Evolutionary conservation across 2,329 filamentous ascomycete genomes (phyloP).

Genomic region (Fusarium succisae): DNA sequence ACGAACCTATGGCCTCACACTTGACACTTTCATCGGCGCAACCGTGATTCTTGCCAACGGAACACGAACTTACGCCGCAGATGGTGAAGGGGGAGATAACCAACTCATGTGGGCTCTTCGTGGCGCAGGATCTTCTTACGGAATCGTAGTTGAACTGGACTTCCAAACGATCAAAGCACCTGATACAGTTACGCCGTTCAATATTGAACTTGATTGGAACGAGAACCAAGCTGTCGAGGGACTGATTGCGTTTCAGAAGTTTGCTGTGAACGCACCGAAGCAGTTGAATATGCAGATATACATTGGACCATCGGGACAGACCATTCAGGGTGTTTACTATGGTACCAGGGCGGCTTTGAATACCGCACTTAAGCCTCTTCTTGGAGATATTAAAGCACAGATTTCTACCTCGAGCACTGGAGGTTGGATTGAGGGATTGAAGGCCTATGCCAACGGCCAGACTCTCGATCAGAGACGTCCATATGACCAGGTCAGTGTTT

Average conservation of each 20-base stretch:
- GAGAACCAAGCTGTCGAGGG: slow-evolving; percentile 29
- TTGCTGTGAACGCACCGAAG: slow-evolving; percentile 31
- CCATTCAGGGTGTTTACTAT: slow-evolving; percentile 45
- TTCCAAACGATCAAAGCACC: slow-evolving; percentile 42
- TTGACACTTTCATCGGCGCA: slow-evolving; percentile 44
- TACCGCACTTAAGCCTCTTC: slow-evolving; percentile 26
- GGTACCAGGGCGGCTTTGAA: slow-evolving; percentile 32
- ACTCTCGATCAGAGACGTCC: slow-evolving; percentile 40
- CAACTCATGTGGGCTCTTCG: slow-evolving; percentile 46
- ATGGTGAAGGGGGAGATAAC: slow-evolving; percentile 21
- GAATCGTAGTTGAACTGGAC: slow-evolving; percentile 44
- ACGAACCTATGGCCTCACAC: slow-evolving; percentile 41
- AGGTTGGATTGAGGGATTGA: slow-evolving; percentile 42
- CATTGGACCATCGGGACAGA: slow-evolving; percentile 25
- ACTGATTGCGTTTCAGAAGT: slow-evolving; percentile 40
- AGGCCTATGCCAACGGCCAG: slow-evolving; percentile 31
- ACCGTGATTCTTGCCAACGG: slow-evolving; percentile 44
- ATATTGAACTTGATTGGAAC: slow-evolving; percentile 34
- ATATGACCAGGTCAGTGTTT: slow-evolving; percentile 30
- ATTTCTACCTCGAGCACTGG: slow-evolving; percentile 23
- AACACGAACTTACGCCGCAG: slow-evolving; percentile 34
- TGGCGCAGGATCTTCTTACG: slow-evolving; percentile 46
- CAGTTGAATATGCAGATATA: slow-evolving; percentile 46
- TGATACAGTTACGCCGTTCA: slow-evolving; percentile 31
- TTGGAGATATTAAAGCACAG: slow-evolving; percentile 19